phyloP scores from a whole-genome alignment of 257 asterid species.

The Pogostemon cablin region DNA sequence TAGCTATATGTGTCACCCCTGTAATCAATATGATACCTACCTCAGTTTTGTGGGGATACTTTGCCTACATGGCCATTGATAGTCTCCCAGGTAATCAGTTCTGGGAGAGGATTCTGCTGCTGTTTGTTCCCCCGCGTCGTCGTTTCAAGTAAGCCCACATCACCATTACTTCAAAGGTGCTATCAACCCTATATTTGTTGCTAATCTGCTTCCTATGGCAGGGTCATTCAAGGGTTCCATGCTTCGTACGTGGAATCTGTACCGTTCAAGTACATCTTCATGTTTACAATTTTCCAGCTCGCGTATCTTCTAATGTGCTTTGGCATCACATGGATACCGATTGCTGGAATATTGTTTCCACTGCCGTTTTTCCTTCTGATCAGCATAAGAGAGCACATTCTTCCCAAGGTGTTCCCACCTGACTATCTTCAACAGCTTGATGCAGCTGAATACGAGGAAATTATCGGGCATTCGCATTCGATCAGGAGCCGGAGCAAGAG shows the following conservation, averaged over 20 bases:
- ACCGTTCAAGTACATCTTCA: slow-evolving; percentile 76
- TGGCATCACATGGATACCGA: slow-evolving; percentile 93
- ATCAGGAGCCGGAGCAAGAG: slow-evolving; percentile 39
- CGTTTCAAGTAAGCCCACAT: slow-evolving; percentile 76
- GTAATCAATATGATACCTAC: slow-evolving; percentile 82
- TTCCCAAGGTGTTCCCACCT: slow-evolving; percentile 68
- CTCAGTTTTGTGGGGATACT: slow-evolving; percentile 96
- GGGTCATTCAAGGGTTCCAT: slow-evolving; percentile 70
- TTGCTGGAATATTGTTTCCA: slow-evolving; percentile 88
- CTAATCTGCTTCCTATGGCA: slow-evolving; percentile 37
- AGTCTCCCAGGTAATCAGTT: slow-evolving; percentile 96
- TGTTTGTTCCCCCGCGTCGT: slow-evolving; percentile 77
- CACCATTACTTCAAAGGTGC: too few species aligned
- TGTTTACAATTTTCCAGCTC: slow-evolving; percentile 68
- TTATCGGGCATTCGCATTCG: slow-evolving; percentile 59
- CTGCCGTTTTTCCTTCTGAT: slow-evolving; percentile 77
- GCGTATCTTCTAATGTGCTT: slow-evolving; percentile 67
- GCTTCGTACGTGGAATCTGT: slow-evolving; percentile 84
- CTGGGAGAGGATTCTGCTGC: slow-evolving; percentile 86
- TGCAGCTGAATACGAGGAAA: slow-evolving; percentile 86
- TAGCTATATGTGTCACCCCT: slow-evolving; percentile 68
- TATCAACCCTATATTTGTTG: too few species aligned
- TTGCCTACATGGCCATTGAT: slow-evolving; percentile 98
- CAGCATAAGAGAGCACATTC: slow-evolving; percentile 69
- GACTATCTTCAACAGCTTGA: slow-evolving; percentile 70